Conservation (phyloP, 306 rosid species). For the Cicer judaicum region DNA sequence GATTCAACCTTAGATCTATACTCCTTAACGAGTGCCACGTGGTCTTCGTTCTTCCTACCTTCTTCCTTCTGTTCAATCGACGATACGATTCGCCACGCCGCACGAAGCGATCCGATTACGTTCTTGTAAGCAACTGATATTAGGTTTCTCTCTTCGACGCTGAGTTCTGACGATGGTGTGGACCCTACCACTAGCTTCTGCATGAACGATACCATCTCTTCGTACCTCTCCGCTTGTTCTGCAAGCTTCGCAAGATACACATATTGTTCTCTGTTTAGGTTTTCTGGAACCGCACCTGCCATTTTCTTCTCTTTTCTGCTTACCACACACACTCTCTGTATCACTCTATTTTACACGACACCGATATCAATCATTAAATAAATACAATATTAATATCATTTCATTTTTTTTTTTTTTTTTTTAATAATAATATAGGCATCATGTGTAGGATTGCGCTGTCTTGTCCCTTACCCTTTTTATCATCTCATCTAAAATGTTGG, state of each 20-base stretch:
- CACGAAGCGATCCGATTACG: conserved; percentile 78
- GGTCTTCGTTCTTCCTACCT: conserved; percentile 74
- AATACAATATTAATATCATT: no score
- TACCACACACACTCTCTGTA: neutral
- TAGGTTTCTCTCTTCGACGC: conserved; percentile 73
- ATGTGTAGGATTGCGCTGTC: conserved; percentile 47
- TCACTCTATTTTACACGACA: neutral
- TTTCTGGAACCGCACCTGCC: conserved; percentile 60
- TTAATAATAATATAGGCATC: no score
- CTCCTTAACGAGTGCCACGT: conserved; percentile 59
- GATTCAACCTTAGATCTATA: conserved; percentile 79
- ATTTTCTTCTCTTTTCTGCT: conserved; percentile 26
- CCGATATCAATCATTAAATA: neutral
- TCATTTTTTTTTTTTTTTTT: no score
- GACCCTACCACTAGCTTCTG: conserved; percentile 67
- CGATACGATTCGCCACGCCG: conserved; percentile 79
- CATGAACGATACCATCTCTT: conserved; percentile 86
- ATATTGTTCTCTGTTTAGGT: conserved; percentile 68
- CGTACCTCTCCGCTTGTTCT: conserved; percentile 81
- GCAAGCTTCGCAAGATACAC: conserved; percentile 75
- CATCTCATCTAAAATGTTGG: neutral
- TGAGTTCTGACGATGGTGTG: conserved; percentile 73
- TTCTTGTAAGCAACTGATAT: conserved; percentile 76
- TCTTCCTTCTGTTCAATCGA: conserved; percentile 82
- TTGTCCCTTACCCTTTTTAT: conserved; percentile 1